A percentile compares a stretch with the other conserved stretches of the same genome.
Conservation (phyloP, 768 basidiomycete species). For the Strobilomyces confusus region DNA sequence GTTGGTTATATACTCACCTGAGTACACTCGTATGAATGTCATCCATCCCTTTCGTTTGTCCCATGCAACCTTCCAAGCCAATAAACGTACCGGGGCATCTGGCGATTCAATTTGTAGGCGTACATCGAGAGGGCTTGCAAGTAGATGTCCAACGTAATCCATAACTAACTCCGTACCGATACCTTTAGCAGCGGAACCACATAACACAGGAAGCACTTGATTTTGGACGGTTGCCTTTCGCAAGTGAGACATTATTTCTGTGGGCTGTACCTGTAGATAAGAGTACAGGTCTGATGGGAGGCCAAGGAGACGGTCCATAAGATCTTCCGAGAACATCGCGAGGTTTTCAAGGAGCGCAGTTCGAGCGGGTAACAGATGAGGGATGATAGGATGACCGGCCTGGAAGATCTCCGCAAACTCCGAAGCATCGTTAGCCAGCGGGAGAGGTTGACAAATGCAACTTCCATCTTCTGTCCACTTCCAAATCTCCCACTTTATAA, state of each 20-base stretch:
- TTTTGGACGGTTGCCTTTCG: slow-evolving; percentile 63
- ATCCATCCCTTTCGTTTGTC: slow-evolving; percentile 84
- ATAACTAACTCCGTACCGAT: slow-evolving; percentile 78
- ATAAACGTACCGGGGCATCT: slow-evolving; percentile 52
- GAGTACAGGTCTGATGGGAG: slow-evolving; percentile 54
- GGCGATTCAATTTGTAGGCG: slow-evolving; percentile 39
- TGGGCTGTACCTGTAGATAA: slow-evolving; percentile 57
- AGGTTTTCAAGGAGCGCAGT: slow-evolving; percentile 71
- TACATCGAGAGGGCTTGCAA: slow-evolving; percentile 75
- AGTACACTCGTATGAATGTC: slow-evolving; percentile 89
- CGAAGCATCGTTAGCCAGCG: slow-evolving; percentile 45
- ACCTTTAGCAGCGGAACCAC: slow-evolving; percentile 77
- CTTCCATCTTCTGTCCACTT: slow-evolving; percentile 58
- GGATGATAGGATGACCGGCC: slow-evolving; percentile 59
- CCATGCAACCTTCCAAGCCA: slow-evolving; percentile 91
- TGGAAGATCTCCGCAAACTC: slow-evolving; percentile 44
- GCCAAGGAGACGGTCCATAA: slow-evolving; percentile 69
- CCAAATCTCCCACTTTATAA: slow-evolving; percentile 83
- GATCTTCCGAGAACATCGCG: slow-evolving; percentile 73
- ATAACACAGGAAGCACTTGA: slow-evolving; percentile 72
- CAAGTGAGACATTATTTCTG: slow-evolving; percentile 56
- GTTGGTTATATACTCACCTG: slow-evolving; percentile 46
- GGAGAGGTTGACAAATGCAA: slow-evolving; percentile 43
- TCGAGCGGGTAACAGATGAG: slow-evolving; percentile 64
- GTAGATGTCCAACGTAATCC: slow-evolving; percentile 76